These are phyloP conservation scores for Yamadazyma diddensiae DNA, from an alignment of 1,139 yeast species.

Conservation along the genomic window DNA sequence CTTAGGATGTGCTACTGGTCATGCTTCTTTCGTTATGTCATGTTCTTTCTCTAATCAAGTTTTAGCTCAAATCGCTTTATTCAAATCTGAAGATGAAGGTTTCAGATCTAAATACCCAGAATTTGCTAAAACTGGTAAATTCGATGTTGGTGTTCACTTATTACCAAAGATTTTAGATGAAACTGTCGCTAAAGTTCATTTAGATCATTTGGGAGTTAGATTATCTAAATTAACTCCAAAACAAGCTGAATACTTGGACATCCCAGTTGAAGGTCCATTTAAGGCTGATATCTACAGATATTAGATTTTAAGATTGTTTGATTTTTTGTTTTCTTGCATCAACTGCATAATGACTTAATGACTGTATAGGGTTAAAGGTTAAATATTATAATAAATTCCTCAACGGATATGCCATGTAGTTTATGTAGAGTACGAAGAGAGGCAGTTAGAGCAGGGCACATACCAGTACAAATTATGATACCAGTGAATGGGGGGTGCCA, in stretches of 20 bases:
- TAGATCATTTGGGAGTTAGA: conserved; percentile 90
- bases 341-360: conserved; percentile 42
- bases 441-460: too few species aligned
- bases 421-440: too few species aligned
- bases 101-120: conserved; percentile 85
- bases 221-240: conserved; percentile 73
- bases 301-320: conserved; percentile 36
- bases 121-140: conserved; percentile 91
- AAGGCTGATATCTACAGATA: conserved; percentile 99
- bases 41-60: conserved; percentile 99
- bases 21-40: conserved; percentile 98
- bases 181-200: conserved; percentile 97
- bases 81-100: conserved; percentile 79
- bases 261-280: conserved; percentile 95
- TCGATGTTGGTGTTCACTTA: conserved; percentile 90
- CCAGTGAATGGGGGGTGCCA: too few species aligned
- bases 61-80: conserved; percentile 97
- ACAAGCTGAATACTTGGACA: conserved; percentile 95
- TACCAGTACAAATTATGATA: too few species aligned
- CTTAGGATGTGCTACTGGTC: conserved; percentile 99
- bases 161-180: conserved; percentile 98
- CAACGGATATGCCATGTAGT: too few species aligned
- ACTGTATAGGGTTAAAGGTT: conserved; percentile 17
- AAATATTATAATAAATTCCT: conserved; percentile 27
- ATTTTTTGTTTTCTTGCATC: conserved; percentile 37